These are phyloP conservation scores for Hypoxylon rickii DNA, from an alignment of 495 filamentous ascomycete genomes.

Conservation along the genomic window DNA sequence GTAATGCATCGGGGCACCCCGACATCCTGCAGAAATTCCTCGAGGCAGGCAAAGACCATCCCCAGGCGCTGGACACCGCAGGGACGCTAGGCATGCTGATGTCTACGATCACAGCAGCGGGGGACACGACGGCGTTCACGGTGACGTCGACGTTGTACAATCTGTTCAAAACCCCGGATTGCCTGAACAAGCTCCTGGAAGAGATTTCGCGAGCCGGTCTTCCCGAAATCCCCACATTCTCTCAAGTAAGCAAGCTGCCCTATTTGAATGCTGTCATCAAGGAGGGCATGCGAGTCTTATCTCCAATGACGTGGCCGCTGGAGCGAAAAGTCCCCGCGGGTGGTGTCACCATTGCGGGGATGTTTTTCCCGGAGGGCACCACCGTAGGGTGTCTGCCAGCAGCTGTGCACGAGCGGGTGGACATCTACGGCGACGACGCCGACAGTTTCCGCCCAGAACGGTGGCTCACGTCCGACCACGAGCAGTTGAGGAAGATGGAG, in stretches of 20 bases:
- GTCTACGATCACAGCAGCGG: constrained; percentile 58
- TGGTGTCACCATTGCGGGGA: constrained; percentile 56
- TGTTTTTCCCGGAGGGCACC: constrained; percentile 55
- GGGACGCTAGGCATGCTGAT: constrained; percentile 46
- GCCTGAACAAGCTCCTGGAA: constrained; percentile 49
- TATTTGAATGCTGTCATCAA: constrained; percentile 66
- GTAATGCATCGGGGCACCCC: background rate
- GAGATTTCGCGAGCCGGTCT: constrained; percentile 50
- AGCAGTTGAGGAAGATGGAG: constrained; percentile 50
- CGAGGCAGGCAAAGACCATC: constrained; percentile 30
- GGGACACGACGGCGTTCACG: constrained; percentile 59
- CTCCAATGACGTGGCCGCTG: constrained; percentile 53
- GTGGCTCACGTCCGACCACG: constrained; percentile 50
- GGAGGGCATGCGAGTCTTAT: constrained; percentile 62
- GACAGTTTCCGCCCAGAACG: constrained; percentile 60
- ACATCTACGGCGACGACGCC: constrained; percentile 57
- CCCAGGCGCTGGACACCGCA: constrained; percentile 34
- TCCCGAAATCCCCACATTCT: constrained; percentile 18
- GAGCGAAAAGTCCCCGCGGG: constrained; percentile 59
- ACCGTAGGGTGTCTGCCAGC: constrained; percentile 29
- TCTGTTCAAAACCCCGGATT: constrained; percentile 52
- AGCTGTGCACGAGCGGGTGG: constrained; percentile 55
- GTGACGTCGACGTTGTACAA: constrained; percentile 56
- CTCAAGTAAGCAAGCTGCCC: constrained; percentile 41
- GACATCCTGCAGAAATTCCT: constrained; percentile 36